Evolutionary conservation across 2,329 filamentous ascomycete species (phyloP).

Genomic region (Cercospora berteroae): DNA sequence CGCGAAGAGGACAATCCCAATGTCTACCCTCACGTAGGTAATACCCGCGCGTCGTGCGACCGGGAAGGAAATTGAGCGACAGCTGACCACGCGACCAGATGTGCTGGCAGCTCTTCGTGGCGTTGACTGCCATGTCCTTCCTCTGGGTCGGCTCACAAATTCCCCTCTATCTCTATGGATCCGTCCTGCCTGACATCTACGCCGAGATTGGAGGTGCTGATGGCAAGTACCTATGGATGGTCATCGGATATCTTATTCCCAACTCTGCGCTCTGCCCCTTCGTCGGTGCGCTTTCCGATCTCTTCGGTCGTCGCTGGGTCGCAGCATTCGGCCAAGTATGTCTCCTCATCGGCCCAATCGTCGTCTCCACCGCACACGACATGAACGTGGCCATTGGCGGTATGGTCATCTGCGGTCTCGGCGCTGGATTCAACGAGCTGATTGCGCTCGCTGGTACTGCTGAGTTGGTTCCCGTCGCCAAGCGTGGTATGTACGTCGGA

Average conservation of each 20-base stretch:
- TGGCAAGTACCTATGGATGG: slow-evolving; percentile 45
- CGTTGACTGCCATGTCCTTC: slow-evolving; percentile 57
- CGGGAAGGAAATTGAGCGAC: background rate
- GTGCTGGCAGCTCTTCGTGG: slow-evolving; percentile 15
- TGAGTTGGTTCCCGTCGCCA: slow-evolving; percentile 64
- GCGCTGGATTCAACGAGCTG: slow-evolving; percentile 67
- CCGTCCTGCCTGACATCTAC: slow-evolving; percentile 54
- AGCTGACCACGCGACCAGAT: slow-evolving; percentile 8
- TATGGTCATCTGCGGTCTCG: slow-evolving; percentile 61
- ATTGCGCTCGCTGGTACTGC: slow-evolving; percentile 67
- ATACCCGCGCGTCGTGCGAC: background rate
- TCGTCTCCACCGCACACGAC: slow-evolving; percentile 55
- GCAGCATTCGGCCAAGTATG: slow-evolving; percentile 55
- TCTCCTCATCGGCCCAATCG: slow-evolving; percentile 59
- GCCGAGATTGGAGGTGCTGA: slow-evolving; percentile 59
- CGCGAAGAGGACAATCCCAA: slow-evolving; percentile 22
- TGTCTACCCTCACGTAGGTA: slow-evolving; percentile 21
- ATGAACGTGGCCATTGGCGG: slow-evolving; percentile 65
- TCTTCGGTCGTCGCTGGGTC: slow-evolving; percentile 61
- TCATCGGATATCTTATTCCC: slow-evolving; percentile 55
- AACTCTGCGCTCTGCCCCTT: slow-evolving; percentile 60
- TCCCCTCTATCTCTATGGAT: slow-evolving; percentile 51
- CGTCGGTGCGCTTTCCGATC: slow-evolving; percentile 64
- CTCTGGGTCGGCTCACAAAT: slow-evolving; percentile 62
- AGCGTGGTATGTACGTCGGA: slow-evolving; percentile 63